Evolutionary conservation across 306 rosid genomes (phyloP).

Genomic region (Gastrolobium villosum): DNA sequence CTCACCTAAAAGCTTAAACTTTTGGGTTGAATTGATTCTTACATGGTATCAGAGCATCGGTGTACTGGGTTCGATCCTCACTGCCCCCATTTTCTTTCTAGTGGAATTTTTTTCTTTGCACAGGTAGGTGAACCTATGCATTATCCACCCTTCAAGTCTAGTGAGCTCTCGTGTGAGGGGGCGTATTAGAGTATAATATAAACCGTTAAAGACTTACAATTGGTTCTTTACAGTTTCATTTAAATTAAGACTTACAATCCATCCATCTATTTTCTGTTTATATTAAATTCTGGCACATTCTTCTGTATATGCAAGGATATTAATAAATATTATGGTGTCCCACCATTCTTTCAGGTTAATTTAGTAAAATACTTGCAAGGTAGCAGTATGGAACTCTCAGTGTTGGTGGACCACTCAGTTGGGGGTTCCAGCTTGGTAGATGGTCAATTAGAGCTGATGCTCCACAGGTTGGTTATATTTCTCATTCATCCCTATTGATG

Average conservation of each 20-base stretch:
- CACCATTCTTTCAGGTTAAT: constrained; percentile 65
- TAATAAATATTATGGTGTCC: constrained; percentile 36
- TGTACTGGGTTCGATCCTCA: too few relatives aligned
- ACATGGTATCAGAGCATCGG: too few relatives aligned
- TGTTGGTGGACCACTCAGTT: constrained; percentile 80
- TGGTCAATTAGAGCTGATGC: constrained; percentile 87
- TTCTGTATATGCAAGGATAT: constrained; percentile 22
- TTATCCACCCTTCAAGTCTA: too few relatives aligned
- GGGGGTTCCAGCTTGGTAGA: constrained; percentile 88
- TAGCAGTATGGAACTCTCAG: constrained; percentile 66
- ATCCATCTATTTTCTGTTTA: neutral
- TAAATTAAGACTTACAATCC: constrained; percentile 32
- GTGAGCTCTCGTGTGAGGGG: too few relatives aligned
- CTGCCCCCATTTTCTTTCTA: too few relatives aligned
- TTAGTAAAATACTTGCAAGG: constrained; percentile 78
- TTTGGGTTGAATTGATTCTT: too few relatives aligned
- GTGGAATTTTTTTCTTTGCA: too few relatives aligned
- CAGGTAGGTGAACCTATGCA: too few relatives aligned
- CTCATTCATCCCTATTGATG: constrained; percentile 9
- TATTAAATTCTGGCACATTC: constrained; percentile 16
- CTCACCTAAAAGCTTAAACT: too few relatives aligned
- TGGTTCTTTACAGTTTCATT: too few relatives aligned
- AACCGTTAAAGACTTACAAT: too few relatives aligned
- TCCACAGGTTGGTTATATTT: constrained; percentile 69
- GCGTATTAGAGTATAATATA: too few relatives aligned